Evolutionary conservation across 768 basidiomycete species (phyloP).

Genomic region (Kwoniella bestiolae): DNA sequence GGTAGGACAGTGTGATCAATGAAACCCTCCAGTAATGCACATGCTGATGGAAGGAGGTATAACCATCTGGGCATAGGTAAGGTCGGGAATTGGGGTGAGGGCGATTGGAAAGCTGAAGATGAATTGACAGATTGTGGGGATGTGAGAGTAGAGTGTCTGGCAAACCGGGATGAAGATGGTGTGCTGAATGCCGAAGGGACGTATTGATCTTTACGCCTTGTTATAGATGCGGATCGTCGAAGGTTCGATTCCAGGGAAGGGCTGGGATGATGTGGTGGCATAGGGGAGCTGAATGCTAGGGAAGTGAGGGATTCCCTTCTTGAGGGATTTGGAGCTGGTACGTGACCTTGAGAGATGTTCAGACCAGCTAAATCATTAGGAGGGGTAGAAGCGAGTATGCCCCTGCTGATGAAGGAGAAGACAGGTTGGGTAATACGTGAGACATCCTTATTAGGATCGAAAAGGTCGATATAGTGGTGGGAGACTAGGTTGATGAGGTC

Average conservation of each 20-base stretch:
- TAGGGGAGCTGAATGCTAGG: slow-evolving; percentile 27
- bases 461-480: slow-evolving; percentile 43
- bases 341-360: slow-evolving; percentile 10
- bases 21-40: slow-evolving; percentile 35
- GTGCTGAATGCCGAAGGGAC: slow-evolving; percentile 18
- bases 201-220: slow-evolving; percentile 15
- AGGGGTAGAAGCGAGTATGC: slow-evolving; percentile 29
- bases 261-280: slow-evolving; percentile 1
- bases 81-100: slow-evolving; percentile 16
- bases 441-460: slow-evolving; percentile 44
- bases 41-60: slow-evolving; percentile 25
- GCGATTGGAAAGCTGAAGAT: slow-evolving; percentile 18
- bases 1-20: slow-evolving; percentile 31
- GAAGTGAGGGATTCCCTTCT: slow-evolving; percentile 23
- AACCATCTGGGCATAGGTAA: slow-evolving; percentile 33
- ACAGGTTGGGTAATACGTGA: slow-evolving; percentile 42
- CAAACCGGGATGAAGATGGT: slow-evolving; percentile 19
- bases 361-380: slow-evolving; percentile 12
- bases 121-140: slow-evolving; percentile 21
- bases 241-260: slow-evolving; percentile 2
- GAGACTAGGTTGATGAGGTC: slow-evolving; percentile 48
- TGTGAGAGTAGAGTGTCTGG: slow-evolving; percentile 18
- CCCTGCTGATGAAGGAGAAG: slow-evolving; percentile 40
- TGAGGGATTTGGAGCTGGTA: neutral
- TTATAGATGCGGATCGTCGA: slow-evolving; percentile 14